phyloP scores from a whole-genome alignment of 2,329 filamentous ascomycete species.

The Coniochaeta sp. region DNA sequence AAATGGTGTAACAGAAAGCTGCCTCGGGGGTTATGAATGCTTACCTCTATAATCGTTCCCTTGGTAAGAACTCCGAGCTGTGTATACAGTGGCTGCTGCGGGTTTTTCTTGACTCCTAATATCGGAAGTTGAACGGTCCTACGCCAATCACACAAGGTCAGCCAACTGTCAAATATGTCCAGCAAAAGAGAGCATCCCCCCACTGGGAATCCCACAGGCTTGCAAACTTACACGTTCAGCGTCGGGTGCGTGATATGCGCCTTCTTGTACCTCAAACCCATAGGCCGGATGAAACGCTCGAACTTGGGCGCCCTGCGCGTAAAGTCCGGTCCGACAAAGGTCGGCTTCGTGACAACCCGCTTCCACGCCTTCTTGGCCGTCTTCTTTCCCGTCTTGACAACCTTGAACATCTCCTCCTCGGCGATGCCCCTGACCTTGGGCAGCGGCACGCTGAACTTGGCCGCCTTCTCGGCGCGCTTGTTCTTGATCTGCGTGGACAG shows the following conservation, averaged over 20 bases:
- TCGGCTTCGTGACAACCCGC: constrained; percentile 62
- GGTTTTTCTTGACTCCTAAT: constrained; percentile 58
- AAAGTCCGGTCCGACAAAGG: constrained; percentile 88
- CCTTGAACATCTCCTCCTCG: constrained; percentile 92
- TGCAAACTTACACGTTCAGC: constrained; percentile 13
- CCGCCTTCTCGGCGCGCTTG: constrained; percentile 88
- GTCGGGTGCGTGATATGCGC: constrained; percentile 51
- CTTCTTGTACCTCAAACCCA: constrained; percentile 75
- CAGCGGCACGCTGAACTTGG: constrained; percentile 84
- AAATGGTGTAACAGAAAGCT: neutral
- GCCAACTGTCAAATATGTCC: neutral
- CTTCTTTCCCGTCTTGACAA: constrained; percentile 94
- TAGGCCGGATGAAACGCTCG: constrained; percentile 65
- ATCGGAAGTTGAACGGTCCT: constrained; percentile 78
- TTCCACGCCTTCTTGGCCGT: constrained; percentile 67
- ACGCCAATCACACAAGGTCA: constrained; percentile 24
- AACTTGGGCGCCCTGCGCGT: constrained; percentile 80
- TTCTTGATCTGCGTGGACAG: constrained; percentile 81
- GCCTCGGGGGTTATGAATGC: neutral
- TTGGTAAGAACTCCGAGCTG: constrained; percentile 86
- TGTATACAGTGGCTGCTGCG: constrained; percentile 77
- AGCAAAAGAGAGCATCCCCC: neutral
- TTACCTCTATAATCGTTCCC: constrained; percentile 60
- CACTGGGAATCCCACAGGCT: constrained; percentile 6
- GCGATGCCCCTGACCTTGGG: constrained; percentile 91